phyloP scores from a whole-genome alignment of 2,329 filamentous ascomycete species.

The Leptographium wingfieldii region DNA sequence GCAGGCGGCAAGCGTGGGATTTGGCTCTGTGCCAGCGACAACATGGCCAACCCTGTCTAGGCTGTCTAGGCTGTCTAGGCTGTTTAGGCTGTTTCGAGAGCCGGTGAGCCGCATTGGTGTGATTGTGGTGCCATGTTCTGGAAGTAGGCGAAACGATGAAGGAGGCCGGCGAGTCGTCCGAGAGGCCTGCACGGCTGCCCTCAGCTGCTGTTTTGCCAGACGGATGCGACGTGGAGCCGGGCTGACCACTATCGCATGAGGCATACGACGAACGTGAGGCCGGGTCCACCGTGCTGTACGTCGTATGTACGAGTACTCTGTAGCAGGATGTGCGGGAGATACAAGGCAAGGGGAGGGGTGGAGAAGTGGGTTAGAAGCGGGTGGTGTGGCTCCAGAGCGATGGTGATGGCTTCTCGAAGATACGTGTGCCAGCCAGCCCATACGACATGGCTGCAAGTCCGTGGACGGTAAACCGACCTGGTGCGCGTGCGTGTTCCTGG shows the following conservation, averaged over 20 bases:
- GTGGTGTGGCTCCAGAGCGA: slow-evolving; percentile 2
- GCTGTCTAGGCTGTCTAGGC: not conserved
- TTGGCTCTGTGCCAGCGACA: too few relatives aligned
- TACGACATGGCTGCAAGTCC: too few relatives aligned
- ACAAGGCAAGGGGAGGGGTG: not conserved
- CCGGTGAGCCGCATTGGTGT: not conserved
- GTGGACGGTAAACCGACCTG: too few relatives aligned
- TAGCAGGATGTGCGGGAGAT: not conserved
- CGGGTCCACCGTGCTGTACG: not conserved
- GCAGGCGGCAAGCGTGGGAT: too few relatives aligned
- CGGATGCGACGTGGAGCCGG: not conserved
- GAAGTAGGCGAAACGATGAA: not conserved
- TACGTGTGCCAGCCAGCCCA: too few relatives aligned
- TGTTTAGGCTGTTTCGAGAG: not conserved
- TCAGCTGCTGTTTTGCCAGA: not conserved
- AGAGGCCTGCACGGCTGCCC: too few relatives aligned
- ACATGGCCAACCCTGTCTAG: too few relatives aligned
- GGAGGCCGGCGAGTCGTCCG: not conserved
- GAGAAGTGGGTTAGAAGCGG: not conserved
- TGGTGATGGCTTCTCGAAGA: not conserved
- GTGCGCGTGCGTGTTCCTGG: too few relatives aligned
- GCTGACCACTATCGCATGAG: not conserved
- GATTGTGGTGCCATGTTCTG: not conserved
- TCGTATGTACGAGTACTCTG: not conserved
- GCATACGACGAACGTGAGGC: not conserved